A percentile compares a stretch with the other conserved stretches of the same genome.
Evolutionary conservation across 2,329 filamentous ascomycete species (phyloP).

Genomic region (Coniochaeta sp.): DNA sequence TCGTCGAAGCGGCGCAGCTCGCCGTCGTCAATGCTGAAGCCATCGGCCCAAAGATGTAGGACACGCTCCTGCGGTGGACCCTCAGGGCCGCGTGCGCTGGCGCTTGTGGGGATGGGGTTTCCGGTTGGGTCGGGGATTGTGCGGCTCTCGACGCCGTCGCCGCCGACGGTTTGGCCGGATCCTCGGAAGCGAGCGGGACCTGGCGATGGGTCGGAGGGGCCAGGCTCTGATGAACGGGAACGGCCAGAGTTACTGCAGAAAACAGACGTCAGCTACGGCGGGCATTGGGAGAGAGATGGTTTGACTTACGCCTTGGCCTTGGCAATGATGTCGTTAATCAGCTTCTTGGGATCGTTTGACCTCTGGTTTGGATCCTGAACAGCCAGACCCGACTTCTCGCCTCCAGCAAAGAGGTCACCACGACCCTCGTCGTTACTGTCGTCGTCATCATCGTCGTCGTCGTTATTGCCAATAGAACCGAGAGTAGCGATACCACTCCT

Average conservation of each 20-base stretch:
- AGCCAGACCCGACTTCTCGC: slow-evolving; percentile 72
- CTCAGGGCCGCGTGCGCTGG: slow-evolving; percentile 24
- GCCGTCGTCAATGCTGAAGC: slow-evolving; percentile 80
- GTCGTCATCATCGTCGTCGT: slow-evolving; percentile 54
- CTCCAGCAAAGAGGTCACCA: slow-evolving; percentile 71
- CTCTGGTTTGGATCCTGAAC: slow-evolving; percentile 54
- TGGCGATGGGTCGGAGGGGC: slow-evolving; percentile 35
- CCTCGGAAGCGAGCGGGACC: slow-evolving; percentile 52
- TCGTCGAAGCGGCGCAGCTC: slow-evolving; percentile 73
- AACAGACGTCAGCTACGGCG: neutral
- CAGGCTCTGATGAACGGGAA: slow-evolving; percentile 10
- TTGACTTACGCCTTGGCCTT: slow-evolving; percentile 51
- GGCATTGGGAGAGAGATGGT: slow-evolving; percentile 8
- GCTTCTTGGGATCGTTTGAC: slow-evolving; percentile 41
- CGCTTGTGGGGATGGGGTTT: slow-evolving; percentile 18
- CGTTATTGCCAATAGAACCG: slow-evolving; percentile 48
- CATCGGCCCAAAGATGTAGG: slow-evolving; percentile 76
- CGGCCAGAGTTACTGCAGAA: slow-evolving; percentile 33
- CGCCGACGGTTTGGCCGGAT: slow-evolving; percentile 68
- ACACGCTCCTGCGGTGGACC: slow-evolving; percentile 55
- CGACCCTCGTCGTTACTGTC: slow-evolving; percentile 51
- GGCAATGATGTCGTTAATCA: slow-evolving; percentile 57
- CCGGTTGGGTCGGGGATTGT: slow-evolving; percentile 54
- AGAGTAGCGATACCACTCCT: slow-evolving; percentile 52
- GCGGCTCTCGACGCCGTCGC: slow-evolving; percentile 66